These are phyloP conservation scores for Malus hybrid DNA, from an alignment of 331 rosid genomes.

Conservation along the genomic window DNA sequence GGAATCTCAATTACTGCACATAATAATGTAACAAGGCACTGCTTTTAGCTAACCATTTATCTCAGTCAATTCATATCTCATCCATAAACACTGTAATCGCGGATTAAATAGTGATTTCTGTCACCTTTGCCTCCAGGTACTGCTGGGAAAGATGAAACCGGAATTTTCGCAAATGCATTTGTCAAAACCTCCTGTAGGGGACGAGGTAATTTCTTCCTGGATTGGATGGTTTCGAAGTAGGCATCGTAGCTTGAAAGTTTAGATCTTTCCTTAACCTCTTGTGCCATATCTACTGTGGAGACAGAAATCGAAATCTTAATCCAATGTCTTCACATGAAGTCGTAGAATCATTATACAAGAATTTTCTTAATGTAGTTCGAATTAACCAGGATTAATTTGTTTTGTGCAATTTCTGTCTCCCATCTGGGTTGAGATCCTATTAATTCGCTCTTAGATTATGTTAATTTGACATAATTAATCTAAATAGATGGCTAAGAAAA, in stretches of 20 bases:
- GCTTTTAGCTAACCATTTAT: conserved; percentile 2
- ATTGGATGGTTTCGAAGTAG: conserved; percentile 62
- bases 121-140: conserved; percentile 86
- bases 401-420: background rate
- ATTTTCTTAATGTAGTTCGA: background rate
- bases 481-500: background rate
- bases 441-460: background rate
- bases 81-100: background rate
- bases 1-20: conserved; percentile 68
- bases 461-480: background rate
- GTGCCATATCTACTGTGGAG: conserved; percentile 43
- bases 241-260: conserved; percentile 47
- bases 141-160: conserved; percentile 70
- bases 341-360: background rate
- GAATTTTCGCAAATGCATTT: conserved; percentile 69
- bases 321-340: background rate
- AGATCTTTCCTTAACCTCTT: conserved; percentile 17
- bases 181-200: conserved; percentile 60
- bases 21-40: conserved; percentile 8
- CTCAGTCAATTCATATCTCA: background rate
- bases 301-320: background rate
- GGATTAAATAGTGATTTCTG: background rate
- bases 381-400: background rate
- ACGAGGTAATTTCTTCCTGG: conserved; percentile 73
- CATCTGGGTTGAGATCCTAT: background rate